These are phyloP conservation scores for Sporothrix inflata DNA, from an alignment of 2,329 filamentous ascomycete genomes.

Conservation along the genomic window DNA sequence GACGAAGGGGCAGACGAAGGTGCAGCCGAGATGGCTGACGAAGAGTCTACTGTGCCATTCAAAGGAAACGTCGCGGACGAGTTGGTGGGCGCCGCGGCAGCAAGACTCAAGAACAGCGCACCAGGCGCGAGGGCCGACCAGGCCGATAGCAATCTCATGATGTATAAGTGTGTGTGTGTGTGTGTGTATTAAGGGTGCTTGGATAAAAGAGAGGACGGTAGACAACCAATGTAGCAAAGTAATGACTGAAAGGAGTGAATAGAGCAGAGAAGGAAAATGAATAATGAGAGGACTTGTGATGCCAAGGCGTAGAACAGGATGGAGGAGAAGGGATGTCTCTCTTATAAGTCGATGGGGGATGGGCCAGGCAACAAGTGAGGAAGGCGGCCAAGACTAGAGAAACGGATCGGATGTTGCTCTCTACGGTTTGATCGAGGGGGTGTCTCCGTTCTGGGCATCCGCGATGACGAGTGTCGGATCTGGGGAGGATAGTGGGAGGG, in stretches of 20 bases:
- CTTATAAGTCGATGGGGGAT: neutral
- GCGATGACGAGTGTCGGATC: conserved; percentile 9
- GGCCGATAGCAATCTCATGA: conserved; percentile 25
- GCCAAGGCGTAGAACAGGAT: neutral
- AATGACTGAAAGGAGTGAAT: neutral
- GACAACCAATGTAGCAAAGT: neutral
- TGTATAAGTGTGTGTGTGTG: neutral
- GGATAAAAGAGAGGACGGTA: neutral
- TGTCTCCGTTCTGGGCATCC: neutral
- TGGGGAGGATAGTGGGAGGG: neutral
- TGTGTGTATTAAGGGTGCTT: neutral
- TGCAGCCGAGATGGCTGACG: neutral
- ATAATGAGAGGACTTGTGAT: neutral
- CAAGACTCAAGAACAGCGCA: conserved; percentile 11
- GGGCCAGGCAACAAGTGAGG: neutral
- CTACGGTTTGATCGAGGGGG: conserved; percentile 14
- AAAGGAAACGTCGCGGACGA: neutral
- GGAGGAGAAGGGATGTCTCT: neutral
- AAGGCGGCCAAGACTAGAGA: neutral
- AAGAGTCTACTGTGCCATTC: neutral
- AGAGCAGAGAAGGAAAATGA: too few relatives aligned
- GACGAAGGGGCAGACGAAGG: neutral
- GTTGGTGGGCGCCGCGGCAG: conserved; percentile 27
- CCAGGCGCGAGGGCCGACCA: conserved; percentile 26
- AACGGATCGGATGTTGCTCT: conserved; percentile 11